Base-by-base conservation (phyloP, 768 basidiomycete genomes). In the Phaffia tasmanica region DNA sequence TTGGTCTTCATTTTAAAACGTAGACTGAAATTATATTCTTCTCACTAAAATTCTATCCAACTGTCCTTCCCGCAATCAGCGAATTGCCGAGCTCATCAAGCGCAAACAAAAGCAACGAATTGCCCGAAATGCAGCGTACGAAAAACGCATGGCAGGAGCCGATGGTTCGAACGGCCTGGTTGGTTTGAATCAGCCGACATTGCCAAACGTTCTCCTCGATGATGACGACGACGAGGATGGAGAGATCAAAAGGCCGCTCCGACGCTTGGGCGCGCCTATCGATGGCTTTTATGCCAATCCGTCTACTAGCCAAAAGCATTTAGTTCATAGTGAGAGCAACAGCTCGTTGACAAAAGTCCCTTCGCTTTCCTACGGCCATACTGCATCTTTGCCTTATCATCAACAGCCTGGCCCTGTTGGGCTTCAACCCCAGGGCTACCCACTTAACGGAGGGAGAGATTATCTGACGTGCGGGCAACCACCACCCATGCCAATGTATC, bases 11-110 rank as follows among this genome's bases (percentile, higher is more conserved):
- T 15, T n/a, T 57, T 23, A 5, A 54, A 15, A n/a, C 64, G n/a
- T 64, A 70, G 21, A 62, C 25, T 16, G 23, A 11, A 35, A 47
- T 57, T 57, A 61, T 60, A 54, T 18, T 23, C 16, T 23, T 50
- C 51, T 19, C 53, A n/a, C 32, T 29, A 19, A 56, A 32, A 25
- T 25, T 23, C 29, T 30, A 23, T 46, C 19, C 30, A 30, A 5
- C 25, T 19, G 14, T 54, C 49, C 49, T 32, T 35, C 35, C 72
- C 29, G 9, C 42, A 27, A 69, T 18, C 68, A 91, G 89, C 91
- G 94, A 70, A 97, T 98, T 72, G 83, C 85, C 66, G 88, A 86
- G 74, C 85, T 97, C 67, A 90, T 98, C 81, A 92, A 89, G 77
- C 86, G 88, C 70, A 86, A 87, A 76, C 86, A 86, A 72, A 87